Percentiles rank a stretch among this genome's conserved stretches.
phyloP scores from a whole-genome alignment of 805 yeast species.

The Saturnispora bothae region DNA sequence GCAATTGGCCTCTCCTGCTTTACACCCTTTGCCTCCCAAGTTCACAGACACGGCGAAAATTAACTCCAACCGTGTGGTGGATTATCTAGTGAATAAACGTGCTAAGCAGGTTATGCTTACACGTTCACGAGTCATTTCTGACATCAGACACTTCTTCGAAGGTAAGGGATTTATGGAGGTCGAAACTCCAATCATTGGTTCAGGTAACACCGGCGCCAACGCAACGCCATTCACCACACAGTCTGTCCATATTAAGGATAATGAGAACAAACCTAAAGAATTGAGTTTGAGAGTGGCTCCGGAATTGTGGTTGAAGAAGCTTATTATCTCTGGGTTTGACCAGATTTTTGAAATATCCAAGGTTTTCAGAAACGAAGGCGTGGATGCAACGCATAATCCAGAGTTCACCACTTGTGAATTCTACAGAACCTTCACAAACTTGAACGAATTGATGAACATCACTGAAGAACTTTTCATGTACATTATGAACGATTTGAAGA shows the following conservation, averaged over 20 bases:
- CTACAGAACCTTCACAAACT: constrained; percentile 59
- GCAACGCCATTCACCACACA: constrained; percentile 76
- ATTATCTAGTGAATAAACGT: constrained; percentile 51
- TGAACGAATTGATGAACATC: constrained; percentile 54
- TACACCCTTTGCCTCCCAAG: constrained; percentile 60
- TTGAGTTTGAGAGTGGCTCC: constrained; percentile 83
- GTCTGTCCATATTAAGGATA: constrained; percentile 25
- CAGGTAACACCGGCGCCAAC: constrained; percentile 71
- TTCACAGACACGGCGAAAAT: constrained; percentile 45
- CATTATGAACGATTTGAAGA: constrained; percentile 28
- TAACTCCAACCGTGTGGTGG: constrained; percentile 60
- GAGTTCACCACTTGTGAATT: constrained; percentile 89
- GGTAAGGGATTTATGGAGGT: constrained; percentile 61
- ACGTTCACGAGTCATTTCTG: constrained; percentile 44
- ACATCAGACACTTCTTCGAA: constrained; percentile 49
- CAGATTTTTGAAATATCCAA: constrained; percentile 79
- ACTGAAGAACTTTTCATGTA: constrained; percentile 48
- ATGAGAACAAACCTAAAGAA: constrained; percentile 17
- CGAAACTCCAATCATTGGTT: constrained; percentile 74
- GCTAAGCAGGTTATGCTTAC: constrained; percentile 38
- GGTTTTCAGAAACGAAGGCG: constrained; percentile 84
- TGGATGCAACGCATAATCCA: constrained; percentile 88
- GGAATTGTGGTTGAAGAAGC: constrained; percentile 82
- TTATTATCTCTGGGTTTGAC: constrained; percentile 79
- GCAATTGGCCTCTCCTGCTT: constrained; percentile 51